Conservation (phyloP, 306 rosid species). For the Notholithocarpus densiflorus region DNA sequence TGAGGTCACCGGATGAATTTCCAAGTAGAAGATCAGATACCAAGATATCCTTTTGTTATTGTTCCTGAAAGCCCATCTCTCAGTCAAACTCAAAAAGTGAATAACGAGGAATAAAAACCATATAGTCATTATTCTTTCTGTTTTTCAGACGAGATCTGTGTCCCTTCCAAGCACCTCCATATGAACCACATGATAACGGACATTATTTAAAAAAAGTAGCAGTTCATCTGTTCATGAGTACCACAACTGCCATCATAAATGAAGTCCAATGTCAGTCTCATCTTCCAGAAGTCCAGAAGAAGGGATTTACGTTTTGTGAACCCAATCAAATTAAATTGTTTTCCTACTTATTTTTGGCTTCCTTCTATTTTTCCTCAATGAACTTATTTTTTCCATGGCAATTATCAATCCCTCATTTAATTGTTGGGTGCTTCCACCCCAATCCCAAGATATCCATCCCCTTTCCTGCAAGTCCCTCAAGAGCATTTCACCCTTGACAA, state of each 20-base stretch:
- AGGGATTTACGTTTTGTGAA: neutral
- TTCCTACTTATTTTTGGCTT: neutral
- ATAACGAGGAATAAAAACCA: too few relatives aligned
- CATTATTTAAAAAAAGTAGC: neutral
- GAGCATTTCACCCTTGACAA: constrained; percentile 39
- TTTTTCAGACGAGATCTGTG: too few relatives aligned
- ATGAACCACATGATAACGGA: neutral
- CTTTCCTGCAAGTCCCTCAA: constrained; percentile 52
- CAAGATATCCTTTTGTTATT: too few relatives aligned
- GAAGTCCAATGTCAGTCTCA: neutral
- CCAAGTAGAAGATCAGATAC: too few relatives aligned
- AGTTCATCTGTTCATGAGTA: neutral
- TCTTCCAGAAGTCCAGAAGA: neutral
- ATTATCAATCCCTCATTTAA: constrained; percentile 33
- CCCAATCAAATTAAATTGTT: neutral
- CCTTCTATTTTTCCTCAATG: neutral
- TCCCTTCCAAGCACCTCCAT: neutral
- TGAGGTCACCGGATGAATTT: too few relatives aligned
- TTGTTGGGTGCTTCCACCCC: constrained; percentile 26
- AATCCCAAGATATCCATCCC: constrained; percentile 44
- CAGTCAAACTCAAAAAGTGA: too few relatives aligned
- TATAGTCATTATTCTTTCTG: too few relatives aligned
- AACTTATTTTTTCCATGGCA: constrained; percentile 25
- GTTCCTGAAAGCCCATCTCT: too few relatives aligned
- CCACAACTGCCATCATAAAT: neutral